phyloP scores from a whole-genome alignment of 2,329 filamentous ascomycete genomes.

The Botrytis paeoniae region DNA sequence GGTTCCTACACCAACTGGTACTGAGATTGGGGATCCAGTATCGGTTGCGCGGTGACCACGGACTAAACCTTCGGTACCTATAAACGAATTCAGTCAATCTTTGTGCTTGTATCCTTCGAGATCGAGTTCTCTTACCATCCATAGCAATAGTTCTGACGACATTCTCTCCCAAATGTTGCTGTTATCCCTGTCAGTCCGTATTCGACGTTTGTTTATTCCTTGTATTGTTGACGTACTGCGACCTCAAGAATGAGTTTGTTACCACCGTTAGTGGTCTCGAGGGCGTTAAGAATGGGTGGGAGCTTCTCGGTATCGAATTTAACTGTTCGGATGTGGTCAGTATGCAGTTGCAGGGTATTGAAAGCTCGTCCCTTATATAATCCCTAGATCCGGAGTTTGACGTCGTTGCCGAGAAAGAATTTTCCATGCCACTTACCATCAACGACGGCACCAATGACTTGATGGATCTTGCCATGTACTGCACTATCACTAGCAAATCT shows the following conservation, averaged over 20 bases:
- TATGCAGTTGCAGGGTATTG: constrained; percentile 18
- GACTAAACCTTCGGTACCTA: constrained; percentile 98
- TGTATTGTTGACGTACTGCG: constrained; percentile 61
- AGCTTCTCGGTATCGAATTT: constrained; percentile 96
- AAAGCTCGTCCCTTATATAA: constrained; percentile 22
- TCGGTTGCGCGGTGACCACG: constrained; percentile 83
- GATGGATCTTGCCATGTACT: constrained; percentile 66
- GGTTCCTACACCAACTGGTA: constrained; percentile 89
- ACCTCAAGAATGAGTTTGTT: constrained; percentile 96
- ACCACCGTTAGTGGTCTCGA: constrained; percentile 86
- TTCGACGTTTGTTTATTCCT: constrained; percentile 23
- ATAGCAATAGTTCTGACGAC: constrained; percentile 99
- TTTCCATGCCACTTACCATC: constrained; percentile 68
- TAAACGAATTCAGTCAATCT: constrained; percentile 30
- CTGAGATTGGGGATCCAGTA: constrained; percentile 92
- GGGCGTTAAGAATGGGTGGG: constrained; percentile 94
- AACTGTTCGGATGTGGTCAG: constrained; percentile 56
- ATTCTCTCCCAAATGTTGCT: constrained; percentile 99
- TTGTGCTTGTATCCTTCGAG: constrained; percentile 21
- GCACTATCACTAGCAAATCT: constrained; percentile 54
- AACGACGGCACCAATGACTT: constrained; percentile 98
- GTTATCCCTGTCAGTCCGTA: constrained; percentile 41
- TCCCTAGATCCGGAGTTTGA: constrained; percentile 29
- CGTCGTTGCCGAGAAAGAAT: constrained; percentile 37
- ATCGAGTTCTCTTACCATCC: constrained; percentile 70